A percentile compares a stretch with the other conserved stretches of the same genome.
These are phyloP conservation scores for Sphagnum contortum DNA, from an alignment of 225 moss, liverwort and hornwort genomes.

Conservation along the genomic window DNA sequence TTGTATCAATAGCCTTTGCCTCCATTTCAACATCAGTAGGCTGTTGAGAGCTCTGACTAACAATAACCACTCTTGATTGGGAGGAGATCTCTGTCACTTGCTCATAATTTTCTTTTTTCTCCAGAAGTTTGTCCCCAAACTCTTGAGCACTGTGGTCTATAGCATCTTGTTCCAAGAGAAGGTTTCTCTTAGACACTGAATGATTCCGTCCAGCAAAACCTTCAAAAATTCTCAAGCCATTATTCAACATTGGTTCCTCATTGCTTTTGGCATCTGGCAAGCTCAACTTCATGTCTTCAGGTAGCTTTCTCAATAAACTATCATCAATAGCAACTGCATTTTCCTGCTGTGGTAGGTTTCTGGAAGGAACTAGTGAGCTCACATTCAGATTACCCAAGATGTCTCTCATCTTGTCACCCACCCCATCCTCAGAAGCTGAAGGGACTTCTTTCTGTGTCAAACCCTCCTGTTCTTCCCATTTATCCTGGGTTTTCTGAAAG, in stretches of 20 bases:
- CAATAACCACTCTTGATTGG: not conserved
- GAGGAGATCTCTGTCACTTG: too few relatives aligned
- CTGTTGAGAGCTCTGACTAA: conserved; percentile 10
- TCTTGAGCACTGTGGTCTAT: too few relatives aligned
- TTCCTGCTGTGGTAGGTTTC: conserved; percentile 1
- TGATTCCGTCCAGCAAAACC: not conserved
- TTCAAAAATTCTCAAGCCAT: not conserved
- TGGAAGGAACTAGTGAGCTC: conserved; percentile 1
- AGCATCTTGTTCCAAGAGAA: too few relatives aligned
- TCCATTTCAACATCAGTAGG: conserved; percentile 10
- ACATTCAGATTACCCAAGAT: too few relatives aligned
- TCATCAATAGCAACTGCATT: conserved; percentile 15
- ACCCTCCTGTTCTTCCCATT: not conserved
- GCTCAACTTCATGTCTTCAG: conserved; percentile 12
- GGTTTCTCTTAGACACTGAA: too few relatives aligned
- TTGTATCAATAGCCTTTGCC: not conserved
- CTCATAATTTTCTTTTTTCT: too few relatives aligned
- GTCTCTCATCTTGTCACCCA: too few relatives aligned
- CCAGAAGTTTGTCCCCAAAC: too few relatives aligned
- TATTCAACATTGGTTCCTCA: conserved; percentile 4
- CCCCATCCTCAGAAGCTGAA: not conserved
- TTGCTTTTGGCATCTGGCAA: conserved; percentile 2
- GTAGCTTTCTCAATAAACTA: conserved; percentile 7
- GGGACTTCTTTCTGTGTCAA: not conserved
- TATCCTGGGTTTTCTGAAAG: not conserved